Evolutionary conservation across 805 yeast species (phyloP).

Genomic region (Saccharomycopsis olivae): DNA sequence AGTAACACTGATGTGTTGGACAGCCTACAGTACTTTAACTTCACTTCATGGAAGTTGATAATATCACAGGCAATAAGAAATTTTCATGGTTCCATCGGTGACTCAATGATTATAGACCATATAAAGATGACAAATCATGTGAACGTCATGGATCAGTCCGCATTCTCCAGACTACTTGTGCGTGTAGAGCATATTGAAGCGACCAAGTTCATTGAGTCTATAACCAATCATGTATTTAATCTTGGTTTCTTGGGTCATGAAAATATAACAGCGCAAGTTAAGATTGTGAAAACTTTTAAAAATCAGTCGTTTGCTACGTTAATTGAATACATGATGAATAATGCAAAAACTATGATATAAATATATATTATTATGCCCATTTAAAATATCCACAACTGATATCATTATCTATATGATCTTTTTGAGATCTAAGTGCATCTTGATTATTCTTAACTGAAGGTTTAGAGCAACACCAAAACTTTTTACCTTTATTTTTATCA

Average conservation of each 20-base stretch:
- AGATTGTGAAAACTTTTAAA: not conserved
- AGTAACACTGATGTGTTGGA: conserved; percentile 1
- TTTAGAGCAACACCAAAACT: conserved; percentile 45
- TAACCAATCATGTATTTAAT: conserved; percentile 17
- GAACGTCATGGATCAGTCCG: not conserved
- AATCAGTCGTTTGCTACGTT: not conserved
- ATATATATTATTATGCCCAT: conserved; percentile 29
- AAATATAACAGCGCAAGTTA: conserved; percentile 17
- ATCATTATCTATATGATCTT: conserved; percentile 20
- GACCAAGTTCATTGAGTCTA: conserved; percentile 21
- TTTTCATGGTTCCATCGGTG: conserved; percentile 33
- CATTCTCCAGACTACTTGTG: conserved; percentile 17
- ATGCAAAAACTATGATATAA: not conserved
- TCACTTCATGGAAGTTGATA: conserved; percentile 31
- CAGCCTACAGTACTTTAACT: conserved; percentile 19
- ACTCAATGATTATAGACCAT: conserved; percentile 27
- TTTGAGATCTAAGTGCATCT: conserved; percentile 8
- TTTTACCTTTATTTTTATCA: conserved; percentile 33
- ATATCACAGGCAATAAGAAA: conserved; percentile 26
- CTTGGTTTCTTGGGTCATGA: conserved; percentile 11
- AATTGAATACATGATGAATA: conserved; percentile 1
- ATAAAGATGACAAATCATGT: conserved; percentile 17
- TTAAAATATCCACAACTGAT: conserved; percentile 43
- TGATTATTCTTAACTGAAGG: conserved; percentile 11
- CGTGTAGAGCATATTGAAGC: conserved; percentile 22